phyloP scores from a whole-genome alignment of 768 basidiomycete species.

The Naematelia aurantialba region DNA sequence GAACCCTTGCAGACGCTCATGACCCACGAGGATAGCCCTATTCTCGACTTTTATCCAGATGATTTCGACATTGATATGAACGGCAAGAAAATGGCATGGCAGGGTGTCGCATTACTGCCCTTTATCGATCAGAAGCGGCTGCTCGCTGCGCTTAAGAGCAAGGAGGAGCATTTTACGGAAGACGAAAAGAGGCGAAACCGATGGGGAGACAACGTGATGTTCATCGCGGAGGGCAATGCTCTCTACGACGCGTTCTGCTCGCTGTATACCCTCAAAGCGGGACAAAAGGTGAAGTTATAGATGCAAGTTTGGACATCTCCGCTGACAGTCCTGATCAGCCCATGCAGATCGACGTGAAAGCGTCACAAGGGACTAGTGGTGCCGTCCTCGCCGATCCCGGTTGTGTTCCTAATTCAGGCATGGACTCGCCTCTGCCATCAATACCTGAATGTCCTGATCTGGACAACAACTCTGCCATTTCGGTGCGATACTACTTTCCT shows the following conservation, averaged over 20 bases:
- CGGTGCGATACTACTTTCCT: slow-evolving; percentile 84
- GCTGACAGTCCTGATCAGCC: slow-evolving; percentile 57
- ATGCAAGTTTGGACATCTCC: background rate
- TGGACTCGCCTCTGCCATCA: slow-evolving; percentile 65
- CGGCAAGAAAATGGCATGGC: slow-evolving; percentile 99
- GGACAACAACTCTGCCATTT: slow-evolving; percentile 78
- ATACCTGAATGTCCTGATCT: slow-evolving; percentile 68
- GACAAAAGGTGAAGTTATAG: slow-evolving; percentile 60
- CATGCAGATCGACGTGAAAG: slow-evolving; percentile 62
- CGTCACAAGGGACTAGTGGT: slow-evolving; percentile 77
- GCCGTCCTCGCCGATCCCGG: slow-evolving; percentile 75
- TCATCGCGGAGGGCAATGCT: slow-evolving; percentile 76
- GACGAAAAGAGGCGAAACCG: slow-evolving; percentile 79
- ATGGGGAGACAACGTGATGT: slow-evolving; percentile 78
- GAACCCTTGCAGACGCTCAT: slow-evolving; percentile 79
- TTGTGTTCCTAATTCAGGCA: slow-evolving; percentile 88
- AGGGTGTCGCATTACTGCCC: slow-evolving; percentile 91
- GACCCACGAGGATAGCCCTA: slow-evolving; percentile 79
- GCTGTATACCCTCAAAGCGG: slow-evolving; percentile 85
- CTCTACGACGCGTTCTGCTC: slow-evolving; percentile 83
- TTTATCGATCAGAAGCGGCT: slow-evolving; percentile 87
- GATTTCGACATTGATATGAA: slow-evolving; percentile 99
- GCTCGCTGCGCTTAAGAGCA: slow-evolving; percentile 72
- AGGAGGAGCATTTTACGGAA: slow-evolving; percentile 61
- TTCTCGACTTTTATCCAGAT: slow-evolving; percentile 90